A percentile compares a stretch with the other conserved stretches of the same genome.
Evolutionary conservation across 441 rosid genomes (phyloP).

Genomic region (Metrosideros polymorpha): DNA sequence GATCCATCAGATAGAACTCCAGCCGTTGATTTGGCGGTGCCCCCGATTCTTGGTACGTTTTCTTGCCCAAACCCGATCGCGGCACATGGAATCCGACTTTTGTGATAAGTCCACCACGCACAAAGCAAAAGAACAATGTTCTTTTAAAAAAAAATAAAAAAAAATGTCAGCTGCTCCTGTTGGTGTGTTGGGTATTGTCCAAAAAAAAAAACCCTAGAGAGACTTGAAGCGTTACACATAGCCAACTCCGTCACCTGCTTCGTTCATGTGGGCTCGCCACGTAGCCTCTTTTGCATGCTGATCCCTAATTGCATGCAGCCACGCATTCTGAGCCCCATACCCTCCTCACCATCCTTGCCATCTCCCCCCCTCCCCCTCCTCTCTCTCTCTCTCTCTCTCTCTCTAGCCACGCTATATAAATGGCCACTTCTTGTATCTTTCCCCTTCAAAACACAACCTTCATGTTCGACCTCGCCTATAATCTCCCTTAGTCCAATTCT

Average conservation of each 20-base stretch:
- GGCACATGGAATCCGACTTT: neutral
- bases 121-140: neutral
- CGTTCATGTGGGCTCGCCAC: slow-evolving; percentile 29
- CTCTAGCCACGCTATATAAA: slow-evolving; percentile 1
- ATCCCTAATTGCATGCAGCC: slow-evolving; percentile 43
- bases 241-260: slow-evolving; percentile 13
- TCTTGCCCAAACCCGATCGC: neutral
- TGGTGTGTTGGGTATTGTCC: neutral
- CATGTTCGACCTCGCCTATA: neutral
- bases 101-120: too few relatives aligned
- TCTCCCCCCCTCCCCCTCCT: neutral
- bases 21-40: neutral
- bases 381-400: neutral
- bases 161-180: neutral
- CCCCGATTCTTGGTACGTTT: neutral
- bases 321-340: slow-evolving; percentile 25
- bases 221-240: slow-evolving; percentile 6
- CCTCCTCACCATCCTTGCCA: slow-evolving; percentile 2
- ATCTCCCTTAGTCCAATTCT: neutral
- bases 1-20: neutral
- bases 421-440: slow-evolving; percentile 7
- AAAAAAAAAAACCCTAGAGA: neutral
- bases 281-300: slow-evolving; percentile 44
- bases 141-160: too few relatives aligned
- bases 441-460: neutral